phyloP scores from a whole-genome alignment of 345 rosid species.

The Salix caprea region DNA sequence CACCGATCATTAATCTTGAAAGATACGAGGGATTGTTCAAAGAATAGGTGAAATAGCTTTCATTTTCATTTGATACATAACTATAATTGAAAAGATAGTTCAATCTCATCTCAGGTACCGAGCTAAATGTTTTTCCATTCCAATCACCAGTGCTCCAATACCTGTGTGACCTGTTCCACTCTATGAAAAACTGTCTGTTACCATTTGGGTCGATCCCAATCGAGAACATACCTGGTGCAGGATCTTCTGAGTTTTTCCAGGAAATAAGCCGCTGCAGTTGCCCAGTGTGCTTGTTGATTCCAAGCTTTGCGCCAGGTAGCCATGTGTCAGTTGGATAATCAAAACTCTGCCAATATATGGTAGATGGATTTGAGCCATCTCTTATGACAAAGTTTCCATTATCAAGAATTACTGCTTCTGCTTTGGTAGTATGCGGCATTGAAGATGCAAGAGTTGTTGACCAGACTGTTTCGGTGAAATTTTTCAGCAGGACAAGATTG shows the following conservation, averaged over 20 bases:
- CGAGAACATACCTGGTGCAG: slow-evolving; percentile 29
- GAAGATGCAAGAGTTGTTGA: too few relatives aligned
- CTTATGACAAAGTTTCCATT: slow-evolving; percentile 22
- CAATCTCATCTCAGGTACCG: slow-evolving; percentile 26
- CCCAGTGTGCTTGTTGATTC: slow-evolving; percentile 9
- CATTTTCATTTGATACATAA: slow-evolving; percentile 17
- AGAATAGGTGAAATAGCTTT: slow-evolving; percentile 31
- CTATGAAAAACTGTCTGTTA: neutral
- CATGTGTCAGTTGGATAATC: slow-evolving; percentile 22
- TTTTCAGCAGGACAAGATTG: too few relatives aligned
- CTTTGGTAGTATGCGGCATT: neutral
- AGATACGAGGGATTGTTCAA: slow-evolving; percentile 5
- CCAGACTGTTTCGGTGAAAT: too few relatives aligned
- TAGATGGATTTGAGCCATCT: neutral
- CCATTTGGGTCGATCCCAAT: slow-evolving; percentile 11
- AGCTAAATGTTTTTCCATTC: slow-evolving; percentile 12
- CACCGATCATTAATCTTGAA: slow-evolving; percentile 2
- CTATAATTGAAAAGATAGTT: slow-evolving; percentile 19
- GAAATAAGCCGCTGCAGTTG: slow-evolving; percentile 2
- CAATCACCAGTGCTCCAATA: slow-evolving; percentile 22
- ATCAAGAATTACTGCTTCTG: slow-evolving; percentile 22
- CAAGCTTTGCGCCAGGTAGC: slow-evolving; percentile 23
- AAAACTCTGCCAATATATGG: slow-evolving; percentile 25
- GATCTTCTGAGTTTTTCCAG: slow-evolving; percentile 24
- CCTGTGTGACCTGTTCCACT: neutral